Evolutionary conservation across 2,329 filamentous ascomycete species (phyloP).

Genomic region (Pseudogymnoascus sp.): DNA sequence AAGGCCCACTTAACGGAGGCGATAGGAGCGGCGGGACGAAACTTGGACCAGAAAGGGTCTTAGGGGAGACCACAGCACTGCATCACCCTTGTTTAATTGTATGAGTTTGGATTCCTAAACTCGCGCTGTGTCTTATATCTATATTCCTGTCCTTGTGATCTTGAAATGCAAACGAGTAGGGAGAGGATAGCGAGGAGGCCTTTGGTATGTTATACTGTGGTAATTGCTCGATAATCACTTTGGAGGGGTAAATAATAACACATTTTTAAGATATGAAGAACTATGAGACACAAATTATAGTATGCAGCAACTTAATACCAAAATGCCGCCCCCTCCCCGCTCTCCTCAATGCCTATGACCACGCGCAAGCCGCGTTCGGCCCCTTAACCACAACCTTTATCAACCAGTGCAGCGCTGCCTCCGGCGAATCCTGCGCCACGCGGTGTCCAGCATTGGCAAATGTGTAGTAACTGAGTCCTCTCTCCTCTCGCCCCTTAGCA

Average conservation of each 20-base stretch:
- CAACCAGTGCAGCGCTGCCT: neutral
- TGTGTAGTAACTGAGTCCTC: constrained; percentile 9
- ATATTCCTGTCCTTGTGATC: no score
- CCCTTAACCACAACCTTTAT: neutral
- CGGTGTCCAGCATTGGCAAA: constrained; percentile 9
- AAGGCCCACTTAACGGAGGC: no score
- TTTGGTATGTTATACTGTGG: neutral
- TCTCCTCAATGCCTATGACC: neutral
- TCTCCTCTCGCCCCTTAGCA: neutral
- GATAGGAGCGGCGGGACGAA: no score
- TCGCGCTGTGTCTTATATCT: no score
- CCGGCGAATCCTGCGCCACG: neutral
- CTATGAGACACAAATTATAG: neutral
- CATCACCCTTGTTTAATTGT: no score
- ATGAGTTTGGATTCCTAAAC: no score
- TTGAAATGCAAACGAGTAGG: no score
- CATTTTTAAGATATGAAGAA: neutral
- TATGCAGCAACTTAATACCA: neutral
- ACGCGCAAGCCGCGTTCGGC: neutral
- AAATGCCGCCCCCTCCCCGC: neutral
- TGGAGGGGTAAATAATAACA: neutral
- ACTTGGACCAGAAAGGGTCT: neutral
- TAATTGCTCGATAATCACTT: neutral
- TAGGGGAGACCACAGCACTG: neutral
- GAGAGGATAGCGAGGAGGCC: no score